Evolutionary conservation across 169 alveolate species (phyloP).

Genomic region (Plasmodium vinckei): DNA sequence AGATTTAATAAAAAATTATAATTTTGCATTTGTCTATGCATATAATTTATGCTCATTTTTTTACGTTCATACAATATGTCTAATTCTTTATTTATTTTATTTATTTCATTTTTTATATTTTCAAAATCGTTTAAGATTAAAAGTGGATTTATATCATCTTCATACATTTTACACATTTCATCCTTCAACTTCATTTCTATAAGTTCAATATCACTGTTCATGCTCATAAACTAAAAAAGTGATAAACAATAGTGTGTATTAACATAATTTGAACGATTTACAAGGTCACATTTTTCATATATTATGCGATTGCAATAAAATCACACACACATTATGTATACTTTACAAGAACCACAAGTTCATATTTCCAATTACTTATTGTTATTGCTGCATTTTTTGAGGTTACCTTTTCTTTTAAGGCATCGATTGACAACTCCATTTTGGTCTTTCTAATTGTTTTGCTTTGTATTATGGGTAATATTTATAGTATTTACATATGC

Average conservation of each 20-base stretch:
- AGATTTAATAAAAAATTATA: constrained; percentile 44
- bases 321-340: no score
- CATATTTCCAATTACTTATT: no score
- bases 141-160: constrained; percentile 70
- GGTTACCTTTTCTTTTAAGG: constrained; percentile 67
- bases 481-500: neutral
- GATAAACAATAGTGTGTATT: neutral
- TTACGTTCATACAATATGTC: constrained; percentile 42
- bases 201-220: constrained; percentile 69
- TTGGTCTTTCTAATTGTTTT: constrained; percentile 1
- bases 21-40: constrained; percentile 76
- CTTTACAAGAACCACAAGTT: no score
- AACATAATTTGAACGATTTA: neutral
- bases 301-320: no score
- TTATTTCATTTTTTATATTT: constrained; percentile 47
- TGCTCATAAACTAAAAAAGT: constrained; percentile 31
- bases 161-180: constrained; percentile 65
- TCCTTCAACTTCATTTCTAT: constrained; percentile 57
- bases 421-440: constrained; percentile 64
- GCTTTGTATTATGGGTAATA: neutral
- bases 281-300: no score
- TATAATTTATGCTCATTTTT: constrained; percentile 31
- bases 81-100: constrained; percentile 37
- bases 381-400: neutral
- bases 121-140: constrained; percentile 54